Conservation (phyloP, 306 rosid genomes). For the Cucurbita pepo region DNA sequence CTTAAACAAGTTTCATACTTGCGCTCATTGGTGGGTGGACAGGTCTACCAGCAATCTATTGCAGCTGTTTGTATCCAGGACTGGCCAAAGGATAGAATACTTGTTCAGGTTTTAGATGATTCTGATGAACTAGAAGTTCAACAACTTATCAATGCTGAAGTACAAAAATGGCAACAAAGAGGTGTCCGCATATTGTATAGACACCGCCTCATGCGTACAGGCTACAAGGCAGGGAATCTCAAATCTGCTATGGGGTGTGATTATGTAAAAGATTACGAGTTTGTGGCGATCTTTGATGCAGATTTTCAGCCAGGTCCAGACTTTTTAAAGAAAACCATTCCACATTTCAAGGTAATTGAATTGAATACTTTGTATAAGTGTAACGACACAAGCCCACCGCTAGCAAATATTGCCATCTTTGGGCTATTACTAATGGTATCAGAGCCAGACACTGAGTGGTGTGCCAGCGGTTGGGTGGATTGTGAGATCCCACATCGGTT, state of each 20-base stretch:
- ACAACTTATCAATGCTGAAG: constrained; percentile 87
- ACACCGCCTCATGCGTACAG: constrained; percentile 84
- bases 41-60: constrained; percentile 98
- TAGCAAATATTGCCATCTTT: too few species aligned
- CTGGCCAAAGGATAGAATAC: constrained; percentile 96
- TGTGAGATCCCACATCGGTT: too few species aligned
- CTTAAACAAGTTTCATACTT: constrained; percentile 7
- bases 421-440: too few species aligned
- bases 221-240: constrained; percentile 97
- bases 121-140: constrained; percentile 79
- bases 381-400: too few species aligned
- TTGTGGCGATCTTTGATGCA: constrained; percentile 92
- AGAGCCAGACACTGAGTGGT: too few species aligned
- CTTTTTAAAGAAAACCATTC: constrained; percentile 84
- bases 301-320: constrained; percentile 97
- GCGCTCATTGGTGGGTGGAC: constrained; percentile 7
- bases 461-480: too few species aligned
- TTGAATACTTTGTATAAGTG: background rate
- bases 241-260: constrained; percentile 95
- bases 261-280: constrained; percentile 88
- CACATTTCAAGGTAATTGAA: constrained; percentile 73
- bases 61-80: constrained; percentile 83
- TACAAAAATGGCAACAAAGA: constrained; percentile 89
- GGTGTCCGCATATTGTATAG: constrained; percentile 76
- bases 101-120: constrained; percentile 89